Conservation (phyloP, 2,329 filamentous ascomycete genomes). For the Zymoseptoria passerinii region DNA sequence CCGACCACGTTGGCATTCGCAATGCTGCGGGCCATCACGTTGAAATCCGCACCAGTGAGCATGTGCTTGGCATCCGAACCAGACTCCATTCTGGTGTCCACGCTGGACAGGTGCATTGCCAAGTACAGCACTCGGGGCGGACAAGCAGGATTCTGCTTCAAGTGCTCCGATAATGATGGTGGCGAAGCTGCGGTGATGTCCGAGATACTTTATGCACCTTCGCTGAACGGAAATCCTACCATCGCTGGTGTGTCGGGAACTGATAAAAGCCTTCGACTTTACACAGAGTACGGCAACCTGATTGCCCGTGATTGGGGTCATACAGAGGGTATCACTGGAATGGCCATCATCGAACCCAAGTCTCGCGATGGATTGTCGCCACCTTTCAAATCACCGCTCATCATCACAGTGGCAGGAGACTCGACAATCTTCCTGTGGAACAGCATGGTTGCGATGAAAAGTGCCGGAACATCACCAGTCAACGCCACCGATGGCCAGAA, state of each 20-base stretch:
- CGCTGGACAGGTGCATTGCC: conserved; percentile 54
- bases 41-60: conserved; percentile 81
- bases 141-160: conserved; percentile 64
- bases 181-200: conserved; percentile 77
- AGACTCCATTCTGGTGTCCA: conserved; percentile 50
- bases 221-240: conserved; percentile 53
- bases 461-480: conserved; percentile 6
- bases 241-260: conserved; percentile 86
- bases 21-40: conserved; percentile 64
- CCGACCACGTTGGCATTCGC: conserved; percentile 63
- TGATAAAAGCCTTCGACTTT: conserved; percentile 89
- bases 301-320: conserved; percentile 90
- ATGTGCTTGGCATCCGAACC: conserved; percentile 63
- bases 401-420: conserved; percentile 44
- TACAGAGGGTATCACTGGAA: conserved; percentile 83
- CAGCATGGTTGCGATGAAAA: conserved; percentile 17
- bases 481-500: conserved; percentile 5
- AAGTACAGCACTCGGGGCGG: conserved; percentile 51
- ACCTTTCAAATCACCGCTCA: conserved; percentile 19
- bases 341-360: conserved; percentile 52
- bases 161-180: conserved; percentile 70
- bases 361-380: conserved; percentile 32
- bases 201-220: conserved; percentile 57
- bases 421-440: conserved; percentile 45
- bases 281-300: conserved; percentile 71